Evolutionary conservation across 768 basidiomycete genomes (phyloP), one percentile per base, ranked within the genome.

Genomic region (Kondoa subrosea): DNA sequence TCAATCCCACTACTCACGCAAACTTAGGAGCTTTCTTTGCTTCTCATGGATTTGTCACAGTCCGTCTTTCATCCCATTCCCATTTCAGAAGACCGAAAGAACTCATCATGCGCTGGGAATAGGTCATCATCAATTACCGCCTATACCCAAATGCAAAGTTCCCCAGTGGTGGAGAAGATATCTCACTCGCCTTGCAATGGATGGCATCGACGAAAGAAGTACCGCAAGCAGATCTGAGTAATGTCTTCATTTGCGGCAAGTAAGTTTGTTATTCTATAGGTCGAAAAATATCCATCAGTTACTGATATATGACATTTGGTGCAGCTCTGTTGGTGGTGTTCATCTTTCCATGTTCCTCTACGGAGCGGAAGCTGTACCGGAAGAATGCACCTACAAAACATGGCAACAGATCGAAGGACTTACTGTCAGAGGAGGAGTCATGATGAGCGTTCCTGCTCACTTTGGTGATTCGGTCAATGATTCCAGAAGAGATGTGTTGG

Each of bases 161-260:
- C 25, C 62, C 62, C 15, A 33, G 31, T 2, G 62, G 62, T 4
- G 62, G 8, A 31, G 62, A 64, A 32, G 62, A 64, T 33, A 3
- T 64, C 31, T 64, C 62, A n/a, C 62, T 64, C 29, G 26, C 34
- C 2, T 33, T 64, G 8, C 62, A 33, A 4, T 64, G 62, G 62
- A 29, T 64, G 17, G 3, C 62, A 8, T 8, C n/a, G 17, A 31
- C n/a, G 15, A 16, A 33, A 1, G 3, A 26, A 1, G 4, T 32
- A 17, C 62, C 31, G 4, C 2, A 27, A 2, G n/a, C 31, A 16
- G 62, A 64, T 32, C 31, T 32, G 1, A 29, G 15, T 33, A 26
- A 34, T 33, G 29, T 64, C 29, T 64, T 64, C 62, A 16, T 64
- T 2, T 25, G 31, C 62, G 62, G 62, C 62, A 64, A 64, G 25